Evolutionary conservation across 1,284 basidiomycete genomes (phyloP).

Genomic region (Tetrapyrgos nigripes): DNA sequence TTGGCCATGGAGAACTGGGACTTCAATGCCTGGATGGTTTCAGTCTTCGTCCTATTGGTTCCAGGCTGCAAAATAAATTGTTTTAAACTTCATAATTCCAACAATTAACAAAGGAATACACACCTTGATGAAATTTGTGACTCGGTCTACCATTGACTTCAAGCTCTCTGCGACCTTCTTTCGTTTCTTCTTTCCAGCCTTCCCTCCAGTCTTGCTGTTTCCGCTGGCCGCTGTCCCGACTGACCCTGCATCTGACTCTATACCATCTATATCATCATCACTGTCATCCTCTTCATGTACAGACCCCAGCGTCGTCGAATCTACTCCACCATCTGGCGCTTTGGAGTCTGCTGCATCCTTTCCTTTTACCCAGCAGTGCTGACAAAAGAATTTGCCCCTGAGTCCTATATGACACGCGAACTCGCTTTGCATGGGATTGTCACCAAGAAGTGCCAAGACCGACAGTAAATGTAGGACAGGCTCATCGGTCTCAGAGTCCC

Average conservation of each 20-base stretch:
- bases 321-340: background rate
- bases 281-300: constrained; percentile 16
- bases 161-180: background rate
- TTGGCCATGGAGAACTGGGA: constrained; percentile 23
- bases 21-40: constrained; percentile 24
- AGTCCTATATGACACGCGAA: constrained; percentile 48
- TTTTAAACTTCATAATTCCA: background rate
- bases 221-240: background rate
- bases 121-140: background rate
- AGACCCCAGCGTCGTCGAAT: constrained; percentile 5
- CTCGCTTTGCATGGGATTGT: constrained; percentile 55
- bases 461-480: constrained; percentile 38
- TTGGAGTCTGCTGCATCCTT: too few species aligned
- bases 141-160: background rate
- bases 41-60: constrained; percentile 3
- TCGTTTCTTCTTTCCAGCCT: background rate
- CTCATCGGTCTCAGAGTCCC: constrained; percentile 36
- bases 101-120: background rate
- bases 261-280: too few species aligned
- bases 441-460: constrained; percentile 43
- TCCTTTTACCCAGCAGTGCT: constrained; percentile 39
- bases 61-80: background rate
- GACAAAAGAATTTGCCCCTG: constrained; percentile 44
- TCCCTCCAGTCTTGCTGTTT: background rate
- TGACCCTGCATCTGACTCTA: background rate